Evolutionary conservation across 495 filamentous ascomycete genomes (phyloP).

Genomic region (Recurvomyces mirabilis): DNA sequence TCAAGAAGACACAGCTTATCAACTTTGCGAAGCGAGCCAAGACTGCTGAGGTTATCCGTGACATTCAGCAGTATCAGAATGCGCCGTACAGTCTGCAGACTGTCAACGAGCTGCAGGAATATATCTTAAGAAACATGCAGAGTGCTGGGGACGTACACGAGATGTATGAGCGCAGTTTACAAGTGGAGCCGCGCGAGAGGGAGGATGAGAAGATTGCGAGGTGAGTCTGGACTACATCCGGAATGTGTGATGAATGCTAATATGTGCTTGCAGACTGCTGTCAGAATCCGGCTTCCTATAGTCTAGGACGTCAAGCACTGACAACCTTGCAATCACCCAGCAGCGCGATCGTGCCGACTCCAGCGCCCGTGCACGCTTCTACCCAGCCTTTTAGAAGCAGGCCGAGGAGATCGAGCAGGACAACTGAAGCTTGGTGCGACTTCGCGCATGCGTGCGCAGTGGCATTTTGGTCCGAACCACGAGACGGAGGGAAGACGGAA

Average conservation of each 20-base stretch:
- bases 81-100: constrained; percentile 82
- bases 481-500: too few species aligned
- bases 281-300: constrained; percentile 66
- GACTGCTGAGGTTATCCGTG: constrained; percentile 93
- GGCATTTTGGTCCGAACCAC: too few species aligned
- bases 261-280: constrained; percentile 46
- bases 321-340: background rate
- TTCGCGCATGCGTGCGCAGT: too few species aligned
- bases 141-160: constrained; percentile 90
- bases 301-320: constrained; percentile 3
- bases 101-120: constrained; percentile 88
- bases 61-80: constrained; percentile 97
- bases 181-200: constrained; percentile 84
- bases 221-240: constrained; percentile 32
- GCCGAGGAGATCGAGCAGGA: background rate
- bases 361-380: constrained; percentile 1
- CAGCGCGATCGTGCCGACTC: constrained; percentile 1
- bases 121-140: constrained; percentile 91
- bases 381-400: constrained; percentile 5
- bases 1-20: constrained; percentile 89
- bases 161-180: constrained; percentile 94
- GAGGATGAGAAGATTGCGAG: constrained; percentile 91
- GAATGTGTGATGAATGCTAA: background rate
- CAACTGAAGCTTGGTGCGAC: background rate
- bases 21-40: constrained; percentile 98